Percentiles rank a stretch among this genome's conserved stretches.
phyloP scores from a whole-genome alignment of 2,329 filamentous ascomycete species.

The Metarhizium brunneum region DNA sequence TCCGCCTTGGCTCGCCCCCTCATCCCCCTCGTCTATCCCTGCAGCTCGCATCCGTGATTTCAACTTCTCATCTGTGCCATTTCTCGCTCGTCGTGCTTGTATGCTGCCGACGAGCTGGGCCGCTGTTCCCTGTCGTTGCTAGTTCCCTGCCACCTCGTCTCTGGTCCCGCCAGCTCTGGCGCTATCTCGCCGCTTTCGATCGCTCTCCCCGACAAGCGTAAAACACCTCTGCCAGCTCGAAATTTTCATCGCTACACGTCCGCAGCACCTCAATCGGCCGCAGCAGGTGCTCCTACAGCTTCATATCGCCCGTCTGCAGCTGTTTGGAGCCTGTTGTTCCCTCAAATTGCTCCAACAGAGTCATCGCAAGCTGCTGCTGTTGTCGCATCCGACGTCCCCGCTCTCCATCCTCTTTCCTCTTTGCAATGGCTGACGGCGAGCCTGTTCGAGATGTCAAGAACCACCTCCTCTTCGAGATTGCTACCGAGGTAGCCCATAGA shows the following conservation, averaged over 20 bases:
- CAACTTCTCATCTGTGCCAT: no score
- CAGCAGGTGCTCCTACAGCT: not conserved
- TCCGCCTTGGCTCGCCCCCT: no score
- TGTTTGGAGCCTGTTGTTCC: not conserved
- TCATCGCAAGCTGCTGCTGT: conserved; percentile 1
- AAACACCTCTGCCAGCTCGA: not conserved
- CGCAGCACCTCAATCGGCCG: not conserved
- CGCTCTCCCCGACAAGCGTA: not conserved
- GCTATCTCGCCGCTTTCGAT: conserved; percentile 7
- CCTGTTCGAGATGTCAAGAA: conserved; percentile 72
- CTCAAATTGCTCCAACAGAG: conserved; percentile 1
- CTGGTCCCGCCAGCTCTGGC: conserved; percentile 4
- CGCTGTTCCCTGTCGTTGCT: not conserved
- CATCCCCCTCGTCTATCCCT: no score
- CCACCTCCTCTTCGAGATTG: conserved; percentile 92
- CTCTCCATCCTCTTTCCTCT: not conserved
- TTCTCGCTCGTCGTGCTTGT: no score
- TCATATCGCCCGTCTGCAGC: not conserved
- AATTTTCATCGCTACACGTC: not conserved
- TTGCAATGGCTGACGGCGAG: conserved; percentile 37
- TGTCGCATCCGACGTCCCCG: not conserved
- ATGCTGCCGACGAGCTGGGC: not conserved
- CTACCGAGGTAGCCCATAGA: conserved; percentile 95
- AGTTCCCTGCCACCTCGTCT: not conserved
- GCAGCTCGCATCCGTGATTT: no score